Percentiles rank a stretch among this genome's conserved stretches.
phyloP scores from a whole-genome alignment of 345 rosid species.

The Populus simonii region DNA sequence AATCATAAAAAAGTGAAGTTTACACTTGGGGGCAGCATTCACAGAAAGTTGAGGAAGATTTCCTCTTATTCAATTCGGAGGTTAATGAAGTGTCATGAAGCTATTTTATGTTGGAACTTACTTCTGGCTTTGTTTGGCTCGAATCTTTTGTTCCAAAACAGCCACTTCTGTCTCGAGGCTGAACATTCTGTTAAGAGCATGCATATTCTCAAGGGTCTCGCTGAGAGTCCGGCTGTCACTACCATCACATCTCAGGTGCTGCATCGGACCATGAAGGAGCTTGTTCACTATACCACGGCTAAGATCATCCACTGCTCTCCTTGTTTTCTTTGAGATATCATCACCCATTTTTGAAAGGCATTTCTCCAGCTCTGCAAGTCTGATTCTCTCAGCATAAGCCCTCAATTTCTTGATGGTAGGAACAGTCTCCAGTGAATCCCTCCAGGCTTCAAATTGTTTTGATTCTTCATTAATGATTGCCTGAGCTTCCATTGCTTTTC shows the following conservation, averaged over 20 bases:
- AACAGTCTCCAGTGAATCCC: slow-evolving; percentile 90
- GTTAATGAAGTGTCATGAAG: not conserved
- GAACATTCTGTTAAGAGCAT: slow-evolving; percentile 93
- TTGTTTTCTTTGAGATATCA: slow-evolving; percentile 77
- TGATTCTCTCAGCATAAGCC: slow-evolving; percentile 89
- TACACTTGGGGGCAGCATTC: not conserved
- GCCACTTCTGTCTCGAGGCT: slow-evolving; percentile 75
- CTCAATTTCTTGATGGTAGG: slow-evolving; percentile 94
- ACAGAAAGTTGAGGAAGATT: not conserved
- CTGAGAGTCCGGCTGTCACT: slow-evolving; percentile 67
- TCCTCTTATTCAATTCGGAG: slow-evolving; percentile 9
- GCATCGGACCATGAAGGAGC: slow-evolving; percentile 98
- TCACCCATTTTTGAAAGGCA: slow-evolving; percentile 93
- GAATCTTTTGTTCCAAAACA: slow-evolving; percentile 74
- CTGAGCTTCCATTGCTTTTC: slow-evolving; percentile 96
- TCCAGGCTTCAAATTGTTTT: slow-evolving; percentile 87
- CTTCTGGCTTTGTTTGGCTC: slow-evolving; percentile 57
- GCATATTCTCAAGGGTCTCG: slow-evolving; percentile 94
- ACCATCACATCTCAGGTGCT: slow-evolving; percentile 93
- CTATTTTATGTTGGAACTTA: slow-evolving; percentile 7
- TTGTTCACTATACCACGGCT: slow-evolving; percentile 91
- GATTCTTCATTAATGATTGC: slow-evolving; percentile 74
- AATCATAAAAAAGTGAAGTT: not conserved
- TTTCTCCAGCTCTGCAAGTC: slow-evolving; percentile 76
- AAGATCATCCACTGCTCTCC: slow-evolving; percentile 80